These are phyloP conservation scores for Populus euphratica DNA, from an alignment of 345 rosid species.

Conservation along the genomic window DNA sequence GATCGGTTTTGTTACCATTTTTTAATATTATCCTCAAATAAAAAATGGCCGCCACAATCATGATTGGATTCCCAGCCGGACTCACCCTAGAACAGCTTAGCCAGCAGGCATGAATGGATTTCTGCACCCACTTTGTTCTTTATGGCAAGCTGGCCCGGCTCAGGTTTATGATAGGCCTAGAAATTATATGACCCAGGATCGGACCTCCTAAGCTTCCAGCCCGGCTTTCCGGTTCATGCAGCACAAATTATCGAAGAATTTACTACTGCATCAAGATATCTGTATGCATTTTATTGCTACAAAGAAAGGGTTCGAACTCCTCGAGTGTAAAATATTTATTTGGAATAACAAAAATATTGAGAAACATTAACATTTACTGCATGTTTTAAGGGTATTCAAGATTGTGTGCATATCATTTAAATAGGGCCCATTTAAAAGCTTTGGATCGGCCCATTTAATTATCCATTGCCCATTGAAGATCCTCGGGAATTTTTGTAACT, in stretches of 20 bases:
- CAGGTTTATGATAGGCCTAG: rapidly evolving
- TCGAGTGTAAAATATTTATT: too few species aligned
- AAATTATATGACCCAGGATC: background rate
- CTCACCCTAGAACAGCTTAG: background rate
- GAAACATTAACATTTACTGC: too few species aligned
- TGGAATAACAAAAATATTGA: too few species aligned
- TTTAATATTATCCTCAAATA: too few species aligned
- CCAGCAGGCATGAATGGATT: background rate
- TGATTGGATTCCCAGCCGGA: background rate
- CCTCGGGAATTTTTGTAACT: background rate
- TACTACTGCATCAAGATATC: too few species aligned
- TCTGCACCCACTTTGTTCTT: background rate
- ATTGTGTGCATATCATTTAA: too few species aligned
- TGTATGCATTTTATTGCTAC: too few species aligned
- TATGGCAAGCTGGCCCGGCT: background rate
- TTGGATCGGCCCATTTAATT: background rate
- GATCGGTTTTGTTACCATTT: too few species aligned
- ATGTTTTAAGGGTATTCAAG: too few species aligned
- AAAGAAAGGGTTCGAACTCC: too few species aligned
- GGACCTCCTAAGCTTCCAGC: background rate
- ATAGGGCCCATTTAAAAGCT: too few species aligned
- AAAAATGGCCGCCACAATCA: too few species aligned
- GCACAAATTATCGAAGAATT: background rate
- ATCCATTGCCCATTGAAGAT: background rate
- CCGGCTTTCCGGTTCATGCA: background rate